Evolutionary conservation across 352 stramenopile genomes (phyloP).

Genomic region (Globisporangium perplexum): DNA sequence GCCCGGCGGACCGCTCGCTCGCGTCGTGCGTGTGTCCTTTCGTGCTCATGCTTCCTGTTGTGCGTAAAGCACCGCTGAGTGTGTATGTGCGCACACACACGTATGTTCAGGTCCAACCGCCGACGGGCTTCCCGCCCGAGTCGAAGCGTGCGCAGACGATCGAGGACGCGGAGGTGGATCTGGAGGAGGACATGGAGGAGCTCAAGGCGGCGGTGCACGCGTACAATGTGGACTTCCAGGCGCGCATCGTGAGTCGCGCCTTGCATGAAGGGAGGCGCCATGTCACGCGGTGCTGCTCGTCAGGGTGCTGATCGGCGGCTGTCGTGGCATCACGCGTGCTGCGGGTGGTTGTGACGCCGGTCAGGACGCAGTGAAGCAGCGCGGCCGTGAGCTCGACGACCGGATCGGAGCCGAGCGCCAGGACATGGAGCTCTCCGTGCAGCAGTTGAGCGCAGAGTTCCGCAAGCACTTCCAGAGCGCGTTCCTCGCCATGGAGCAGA

Average conservation of each 20-base stretch:
- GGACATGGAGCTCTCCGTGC: constrained; percentile 50
- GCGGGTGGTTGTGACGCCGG: background rate
- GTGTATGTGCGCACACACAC: background rate
- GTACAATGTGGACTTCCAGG: constrained; percentile 83
- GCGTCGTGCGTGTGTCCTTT: constrained; percentile 18
- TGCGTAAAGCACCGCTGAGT: no score
- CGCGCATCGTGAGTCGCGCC: constrained; percentile 50
- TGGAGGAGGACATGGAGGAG: constrained; percentile 79
- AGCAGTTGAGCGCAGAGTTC: constrained; percentile 41
- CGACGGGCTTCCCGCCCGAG: constrained; percentile 57
- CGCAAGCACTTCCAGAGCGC: constrained; percentile 40
- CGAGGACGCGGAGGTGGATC: constrained; percentile 61
- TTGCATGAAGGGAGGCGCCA: background rate
- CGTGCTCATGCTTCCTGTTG: background rate
- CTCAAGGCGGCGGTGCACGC: constrained; percentile 71
- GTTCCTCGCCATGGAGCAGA: constrained; percentile 50
- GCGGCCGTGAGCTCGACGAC: constrained; percentile 42
- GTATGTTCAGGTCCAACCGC: constrained; percentile 38
- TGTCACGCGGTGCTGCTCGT: no score
- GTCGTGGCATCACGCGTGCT: background rate
- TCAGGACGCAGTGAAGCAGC: constrained; percentile 65
- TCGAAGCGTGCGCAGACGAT: constrained; percentile 72
- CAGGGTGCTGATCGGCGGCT: no score
- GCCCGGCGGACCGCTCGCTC: constrained; percentile 27
- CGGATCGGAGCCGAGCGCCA: constrained; percentile 49